These are phyloP conservation scores for Candida michaelii DNA, from an alignment of 805 yeast species.

Conservation along the genomic window DNA sequence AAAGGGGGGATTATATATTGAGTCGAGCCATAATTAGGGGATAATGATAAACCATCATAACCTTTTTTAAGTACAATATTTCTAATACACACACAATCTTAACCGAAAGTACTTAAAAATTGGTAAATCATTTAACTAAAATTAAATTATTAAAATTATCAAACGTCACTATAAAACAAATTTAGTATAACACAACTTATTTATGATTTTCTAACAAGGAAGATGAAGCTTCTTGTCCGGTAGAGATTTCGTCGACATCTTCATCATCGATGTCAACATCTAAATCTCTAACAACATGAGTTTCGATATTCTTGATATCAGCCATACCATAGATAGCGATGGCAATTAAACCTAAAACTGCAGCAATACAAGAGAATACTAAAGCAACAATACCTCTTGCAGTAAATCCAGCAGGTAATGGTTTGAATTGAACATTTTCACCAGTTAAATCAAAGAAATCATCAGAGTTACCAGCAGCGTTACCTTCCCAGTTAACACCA, in stretches of 20 bases:
- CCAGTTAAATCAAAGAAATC: conserved; percentile 70
- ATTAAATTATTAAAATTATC: conserved; percentile 2
- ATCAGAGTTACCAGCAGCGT: conserved; percentile 81
- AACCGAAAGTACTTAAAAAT: conserved; percentile 5
- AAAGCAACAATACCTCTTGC: conserved; percentile 93
- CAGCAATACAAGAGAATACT: conserved; percentile 86
- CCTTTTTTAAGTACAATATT: conserved; percentile 2
- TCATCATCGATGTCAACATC: conserved; percentile 44
- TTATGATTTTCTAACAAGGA: conserved; percentile 10
- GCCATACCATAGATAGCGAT: conserved; percentile 84
- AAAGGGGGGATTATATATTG: conserved; percentile 7
- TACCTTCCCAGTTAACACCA: conserved; percentile 61
- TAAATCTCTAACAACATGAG: conserved; percentile 57
- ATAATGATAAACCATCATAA: conserved; percentile 4
- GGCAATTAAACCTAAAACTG: conserved; percentile 73
- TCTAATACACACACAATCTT: conserved; percentile 5
- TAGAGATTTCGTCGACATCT: conserved; percentile 12
- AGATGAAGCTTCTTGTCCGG: conserved; percentile 8
- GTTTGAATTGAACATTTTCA: conserved; percentile 63
- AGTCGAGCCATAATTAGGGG: conserved; percentile 13
- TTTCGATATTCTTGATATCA: conserved; percentile 71
- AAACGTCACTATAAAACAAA: not conserved
- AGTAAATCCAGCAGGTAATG: conserved; percentile 87
- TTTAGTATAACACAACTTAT: not conserved
- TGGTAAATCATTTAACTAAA: conserved; percentile 5